Percentiles rank a stretch among this genome's conserved stretches.
phyloP scores from a whole-genome alignment of 2,329 filamentous ascomycete species.

The Xylariales sp. region DNA sequence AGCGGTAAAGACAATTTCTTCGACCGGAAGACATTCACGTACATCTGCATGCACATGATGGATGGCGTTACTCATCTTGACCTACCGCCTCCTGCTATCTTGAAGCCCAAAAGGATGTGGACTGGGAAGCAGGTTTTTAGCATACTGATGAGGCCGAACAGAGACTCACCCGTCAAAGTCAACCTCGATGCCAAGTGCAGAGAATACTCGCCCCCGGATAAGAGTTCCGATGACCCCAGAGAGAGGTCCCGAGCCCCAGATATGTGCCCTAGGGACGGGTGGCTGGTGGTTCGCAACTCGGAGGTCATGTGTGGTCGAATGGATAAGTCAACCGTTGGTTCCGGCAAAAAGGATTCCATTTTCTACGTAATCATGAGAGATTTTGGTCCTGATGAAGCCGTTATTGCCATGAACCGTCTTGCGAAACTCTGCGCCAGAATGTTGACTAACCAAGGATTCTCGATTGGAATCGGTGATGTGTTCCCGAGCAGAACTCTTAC shows the following conservation, averaged over 20 bases:
- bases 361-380: slow-evolving; percentile 97
- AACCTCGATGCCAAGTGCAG: slow-evolving; percentile 92
- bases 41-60: slow-evolving; percentile 92
- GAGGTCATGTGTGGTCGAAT: slow-evolving; percentile 96
- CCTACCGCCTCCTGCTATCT: slow-evolving; percentile 77
- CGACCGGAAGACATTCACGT: slow-evolving; percentile 81
- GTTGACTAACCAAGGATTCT: slow-evolving; percentile 88
- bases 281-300: slow-evolving; percentile 90
- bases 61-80: slow-evolving; percentile 73
- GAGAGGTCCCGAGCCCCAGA: slow-evolving; percentile 48
- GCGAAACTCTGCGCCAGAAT: slow-evolving; percentile 86
- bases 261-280: slow-evolving; percentile 83
- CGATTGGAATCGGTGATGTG: slow-evolving; percentile 92
- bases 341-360: slow-evolving; percentile 94
- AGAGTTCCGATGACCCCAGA: slow-evolving; percentile 48
- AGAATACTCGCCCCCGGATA: slow-evolving; percentile 52
- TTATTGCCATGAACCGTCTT: slow-evolving; percentile 87
- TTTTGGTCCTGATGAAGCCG: slow-evolving; percentile 84
- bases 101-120: slow-evolving; percentile 85
- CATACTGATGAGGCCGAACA: slow-evolving; percentile 84
- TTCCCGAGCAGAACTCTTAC: slow-evolving; percentile 72
- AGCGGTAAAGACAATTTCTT: slow-evolving; percentile 93
- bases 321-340: slow-evolving; percentile 97
- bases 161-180: slow-evolving; percentile 72
- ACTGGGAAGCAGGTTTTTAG: slow-evolving; percentile 97